phyloP scores from a whole-genome alignment of 768 basidiomycete genomes.

The Tubosaeta sp. region DNA sequence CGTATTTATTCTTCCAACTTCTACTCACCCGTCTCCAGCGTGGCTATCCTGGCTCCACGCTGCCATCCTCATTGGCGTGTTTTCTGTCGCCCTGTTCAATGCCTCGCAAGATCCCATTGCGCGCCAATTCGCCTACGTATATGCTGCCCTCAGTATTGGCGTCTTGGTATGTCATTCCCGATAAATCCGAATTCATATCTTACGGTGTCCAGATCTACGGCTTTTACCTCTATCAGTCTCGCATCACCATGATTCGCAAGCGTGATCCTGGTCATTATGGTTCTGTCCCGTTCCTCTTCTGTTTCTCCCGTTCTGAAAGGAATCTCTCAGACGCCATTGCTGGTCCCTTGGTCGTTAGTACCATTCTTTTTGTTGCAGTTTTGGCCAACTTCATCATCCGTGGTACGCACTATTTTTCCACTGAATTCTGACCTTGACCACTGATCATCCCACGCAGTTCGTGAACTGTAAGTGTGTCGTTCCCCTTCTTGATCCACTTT shows the following conservation, averaged over 20 bases:
- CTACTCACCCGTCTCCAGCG: slow-evolving; percentile 42
- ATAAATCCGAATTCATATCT: background rate
- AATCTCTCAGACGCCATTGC: slow-evolving; percentile 59
- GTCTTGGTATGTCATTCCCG: slow-evolving; percentile 44
- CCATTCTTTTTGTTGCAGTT: slow-evolving; percentile 81
- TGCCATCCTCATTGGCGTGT: slow-evolving; percentile 75
- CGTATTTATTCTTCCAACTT: background rate
- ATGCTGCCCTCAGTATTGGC: slow-evolving; percentile 73
- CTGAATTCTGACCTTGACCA: slow-evolving; percentile 3
- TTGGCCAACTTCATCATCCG: slow-evolving; percentile 85
- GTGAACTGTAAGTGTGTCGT: slow-evolving; percentile 48
- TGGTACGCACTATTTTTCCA: slow-evolving; percentile 44
- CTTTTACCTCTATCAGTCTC: slow-evolving; percentile 78
- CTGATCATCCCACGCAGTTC: slow-evolving; percentile 37
- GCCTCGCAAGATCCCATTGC: slow-evolving; percentile 64
- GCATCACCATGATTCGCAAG: slow-evolving; percentile 86
- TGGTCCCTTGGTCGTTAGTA: slow-evolving; percentile 82
- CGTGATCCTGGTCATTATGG: slow-evolving; percentile 89
- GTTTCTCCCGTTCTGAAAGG: background rate
- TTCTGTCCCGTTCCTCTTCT: slow-evolving; percentile 32
- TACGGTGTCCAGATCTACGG: slow-evolving; percentile 64
- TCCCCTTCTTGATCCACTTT: background rate
- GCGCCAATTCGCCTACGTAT: slow-evolving; percentile 74
- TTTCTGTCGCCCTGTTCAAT: slow-evolving; percentile 87
- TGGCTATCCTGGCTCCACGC: slow-evolving; percentile 93